Percentiles rank a stretch among this genome's conserved stretches.
These are phyloP conservation scores for Davidsoniella eucalypti DNA, from an alignment of 2,329 filamentous ascomycete genomes.

Conservation along the genomic window DNA sequence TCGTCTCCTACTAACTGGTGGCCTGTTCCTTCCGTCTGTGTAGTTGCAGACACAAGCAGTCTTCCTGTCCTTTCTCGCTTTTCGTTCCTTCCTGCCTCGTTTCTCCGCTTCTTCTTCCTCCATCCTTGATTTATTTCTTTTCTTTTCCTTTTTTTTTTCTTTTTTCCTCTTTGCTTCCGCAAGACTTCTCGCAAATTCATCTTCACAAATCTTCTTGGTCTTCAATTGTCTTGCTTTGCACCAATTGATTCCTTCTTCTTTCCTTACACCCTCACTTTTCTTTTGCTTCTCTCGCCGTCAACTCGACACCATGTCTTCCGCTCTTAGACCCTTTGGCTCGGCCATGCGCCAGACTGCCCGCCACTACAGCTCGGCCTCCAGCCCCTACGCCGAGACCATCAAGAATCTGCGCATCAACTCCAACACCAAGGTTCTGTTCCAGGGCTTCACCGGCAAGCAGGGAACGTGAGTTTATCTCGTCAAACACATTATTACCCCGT, in stretches of 20 bases:
- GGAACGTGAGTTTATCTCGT: constrained; percentile 52
- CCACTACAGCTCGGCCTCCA: constrained; percentile 55
- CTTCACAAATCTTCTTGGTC: constrained; percentile 2
- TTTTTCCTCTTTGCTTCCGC: background rate
- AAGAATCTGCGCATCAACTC: constrained; percentile 83
- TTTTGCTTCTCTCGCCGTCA: constrained; percentile 1
- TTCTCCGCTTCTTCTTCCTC: constrained; percentile 4
- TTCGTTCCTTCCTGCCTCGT: constrained; percentile 3
- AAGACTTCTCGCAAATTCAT: background rate
- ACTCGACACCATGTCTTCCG: constrained; percentile 59
- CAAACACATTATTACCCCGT: background rate
- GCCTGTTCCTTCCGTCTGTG: constrained; percentile 1
- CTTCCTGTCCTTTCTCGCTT: background rate
- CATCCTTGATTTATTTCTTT: constrained; percentile 6
- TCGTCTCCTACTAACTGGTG: background rate
- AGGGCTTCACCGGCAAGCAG: constrained; percentile 96
- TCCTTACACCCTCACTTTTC: constrained; percentile 8
- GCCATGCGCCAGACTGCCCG: constrained; percentile 51
- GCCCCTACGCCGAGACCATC: constrained; percentile 55
- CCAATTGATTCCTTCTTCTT: constrained; percentile 12
- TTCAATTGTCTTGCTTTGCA: constrained; percentile 8
- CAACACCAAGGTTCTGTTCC: constrained; percentile 89
- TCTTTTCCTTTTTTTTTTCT: constrained; percentile 1
- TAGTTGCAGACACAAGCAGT: no score
- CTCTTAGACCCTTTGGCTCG: constrained; percentile 49